These are phyloP conservation scores for Teratosphaeria zuluensis DNA, from an alignment of 2,329 filamentous ascomycete species.

Conservation along the genomic window DNA sequence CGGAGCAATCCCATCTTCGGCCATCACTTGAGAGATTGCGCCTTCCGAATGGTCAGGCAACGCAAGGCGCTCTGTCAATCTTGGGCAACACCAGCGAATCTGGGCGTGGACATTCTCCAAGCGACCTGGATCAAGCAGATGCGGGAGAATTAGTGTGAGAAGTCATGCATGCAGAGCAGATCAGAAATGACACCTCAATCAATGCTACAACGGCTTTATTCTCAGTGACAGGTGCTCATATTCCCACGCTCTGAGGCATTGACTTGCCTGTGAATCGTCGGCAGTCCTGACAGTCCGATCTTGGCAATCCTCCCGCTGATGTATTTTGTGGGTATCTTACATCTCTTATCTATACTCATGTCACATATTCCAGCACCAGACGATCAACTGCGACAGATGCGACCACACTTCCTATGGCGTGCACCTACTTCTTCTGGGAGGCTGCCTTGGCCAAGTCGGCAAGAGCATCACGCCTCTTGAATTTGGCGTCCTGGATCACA, in stretches of 20 bases:
- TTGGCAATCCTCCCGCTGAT: not conserved
- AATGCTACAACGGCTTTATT: too few species aligned
- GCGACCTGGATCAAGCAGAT: too few species aligned
- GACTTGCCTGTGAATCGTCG: not conserved
- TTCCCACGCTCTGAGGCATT: too few species aligned
- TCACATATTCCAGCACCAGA: not conserved
- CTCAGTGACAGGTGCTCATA: too few species aligned
- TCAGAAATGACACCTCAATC: too few species aligned
- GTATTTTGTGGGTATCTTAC: not conserved
- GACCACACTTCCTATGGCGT: not conserved
- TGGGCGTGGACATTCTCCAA: too few species aligned
- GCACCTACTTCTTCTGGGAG: slow-evolving; percentile 21
- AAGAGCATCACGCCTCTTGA: slow-evolving; percentile 64
- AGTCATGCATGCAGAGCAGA: too few species aligned
- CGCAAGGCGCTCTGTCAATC: not conserved
- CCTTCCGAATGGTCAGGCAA: not conserved
- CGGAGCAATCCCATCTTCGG: not conserved
- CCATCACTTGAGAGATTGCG: not conserved
- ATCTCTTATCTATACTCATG: not conserved
- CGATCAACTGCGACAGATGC: not conserved
- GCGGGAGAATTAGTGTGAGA: too few species aligned
- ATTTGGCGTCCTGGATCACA: slow-evolving; percentile 66
- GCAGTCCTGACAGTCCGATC: not conserved
- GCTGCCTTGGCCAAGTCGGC: slow-evolving; percentile 48
- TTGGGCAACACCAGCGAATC: not conserved